These are phyloP conservation scores for Ilyonectria mors-panacis DNA, from an alignment of 2,329 filamentous ascomycete species.

Conservation along the genomic window DNA sequence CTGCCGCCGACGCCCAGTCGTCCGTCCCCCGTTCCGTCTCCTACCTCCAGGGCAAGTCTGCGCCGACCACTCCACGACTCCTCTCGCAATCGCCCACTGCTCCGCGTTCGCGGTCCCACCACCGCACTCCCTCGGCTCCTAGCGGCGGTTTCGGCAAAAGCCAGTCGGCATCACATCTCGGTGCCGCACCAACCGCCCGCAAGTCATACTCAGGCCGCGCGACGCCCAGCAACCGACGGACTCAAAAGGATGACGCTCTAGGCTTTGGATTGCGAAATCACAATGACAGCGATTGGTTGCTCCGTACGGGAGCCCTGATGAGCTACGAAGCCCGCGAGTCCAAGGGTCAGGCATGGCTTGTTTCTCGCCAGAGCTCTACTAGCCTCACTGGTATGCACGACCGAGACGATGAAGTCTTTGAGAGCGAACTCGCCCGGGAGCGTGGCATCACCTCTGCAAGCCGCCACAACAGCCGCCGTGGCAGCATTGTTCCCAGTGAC, in stretches of 20 bases:
- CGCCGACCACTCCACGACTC: slow-evolving; percentile 75
- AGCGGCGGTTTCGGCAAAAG: slow-evolving; percentile 67
- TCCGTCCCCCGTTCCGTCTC: slow-evolving; percentile 55
- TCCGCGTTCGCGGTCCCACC: slow-evolving; percentile 62
- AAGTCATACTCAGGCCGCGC: slow-evolving; percentile 49
- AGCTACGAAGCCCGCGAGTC: slow-evolving; percentile 74
- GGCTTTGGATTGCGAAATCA: slow-evolving; percentile 53
- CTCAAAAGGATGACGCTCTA: slow-evolving; percentile 48
- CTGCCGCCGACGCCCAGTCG: slow-evolving; percentile 42
- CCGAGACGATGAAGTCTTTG: slow-evolving; percentile 67
- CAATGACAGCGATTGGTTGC: slow-evolving; percentile 75
- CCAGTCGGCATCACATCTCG: slow-evolving; percentile 74
- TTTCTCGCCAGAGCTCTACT: slow-evolving; percentile 76
- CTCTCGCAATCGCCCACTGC: slow-evolving; percentile 71
- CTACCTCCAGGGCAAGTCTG: slow-evolving; percentile 74
- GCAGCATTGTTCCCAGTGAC: slow-evolving; percentile 60
- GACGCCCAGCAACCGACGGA: slow-evolving; percentile 53
- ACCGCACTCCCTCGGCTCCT: slow-evolving; percentile 57
- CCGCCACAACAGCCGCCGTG: slow-evolving; percentile 63
- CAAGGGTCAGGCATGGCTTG: slow-evolving; percentile 79
- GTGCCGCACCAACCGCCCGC: slow-evolving; percentile 41
- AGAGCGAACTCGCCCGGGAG: slow-evolving; percentile 67
- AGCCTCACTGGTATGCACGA: slow-evolving; percentile 69
- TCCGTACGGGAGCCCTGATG: slow-evolving; percentile 74
- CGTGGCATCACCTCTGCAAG: slow-evolving; percentile 60